Evolutionary conservation across 2,329 filamentous ascomycete genomes (phyloP), one percentile per base, ranked within the genome.

Genomic region (Xylaria sp.): DNA sequence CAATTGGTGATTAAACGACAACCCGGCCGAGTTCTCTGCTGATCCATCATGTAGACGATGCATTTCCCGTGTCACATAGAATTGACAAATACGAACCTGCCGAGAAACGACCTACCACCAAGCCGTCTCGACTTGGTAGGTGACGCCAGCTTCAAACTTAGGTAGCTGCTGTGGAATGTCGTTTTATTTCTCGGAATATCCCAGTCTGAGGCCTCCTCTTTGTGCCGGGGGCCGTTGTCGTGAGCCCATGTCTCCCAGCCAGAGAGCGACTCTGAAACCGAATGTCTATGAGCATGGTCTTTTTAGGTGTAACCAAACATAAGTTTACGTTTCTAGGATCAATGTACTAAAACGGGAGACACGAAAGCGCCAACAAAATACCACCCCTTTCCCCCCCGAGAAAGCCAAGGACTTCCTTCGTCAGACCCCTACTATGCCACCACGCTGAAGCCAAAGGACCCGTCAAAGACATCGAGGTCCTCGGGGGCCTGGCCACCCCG

Each of bases 391-490:
- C 32, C 32, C 8, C n/a, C 32, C 32, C 8, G 25, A 10, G 25
- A 18, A 4, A 9, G 48, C 6, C 18, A 52, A 52, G 25, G 48
- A 7, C 18, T n/a, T 3, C 25, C 3, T 13, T 12, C 2, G 32
- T 52, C 48, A 30, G n/a, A 52, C 12, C 15, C 25, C 20, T 18
- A 9, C 58, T 69, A 78, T 45, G 75, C 68, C 10, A 85, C 86
- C 10, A 89, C 83, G 70, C 85, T 86, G 72, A 89, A 88, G 8
- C 87, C 86, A 75, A 87, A 88, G 0, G 86, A 87, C 2, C 86
- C 86, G 62, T 89, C 86, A 75, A 88, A 89, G 1, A 87, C 78
- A 64, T 87, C 85, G n/a, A 84, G 78, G 67, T 83, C 82, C 66
- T 81, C 81, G 12, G 81, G 72, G 34, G 81, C 80, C 12, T 76